Base-by-base conservation (phyloP, 345 rosid species). In the Pistacia atlantica region DNA sequence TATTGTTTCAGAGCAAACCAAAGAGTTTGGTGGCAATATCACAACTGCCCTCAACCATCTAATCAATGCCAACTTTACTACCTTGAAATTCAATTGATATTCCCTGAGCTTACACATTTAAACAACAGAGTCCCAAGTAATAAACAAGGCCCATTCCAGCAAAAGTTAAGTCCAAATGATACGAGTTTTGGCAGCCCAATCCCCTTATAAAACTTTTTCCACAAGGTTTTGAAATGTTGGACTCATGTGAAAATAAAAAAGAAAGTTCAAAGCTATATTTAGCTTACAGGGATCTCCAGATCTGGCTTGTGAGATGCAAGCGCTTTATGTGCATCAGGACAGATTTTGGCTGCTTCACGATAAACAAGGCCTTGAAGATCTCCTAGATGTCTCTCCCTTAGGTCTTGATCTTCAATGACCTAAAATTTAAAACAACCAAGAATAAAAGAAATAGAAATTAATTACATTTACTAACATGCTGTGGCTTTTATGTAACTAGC, bases 351-450 rank as follows among this genome's bases (percentile, higher is more conserved):
- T 73, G 94, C 94, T 77, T 91, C 93, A 73, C 74, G 85, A 60
- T 83, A 73, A 38, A 83, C 80, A 77, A 85, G 82, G 61, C 97
- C 98, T 82, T 95, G 97, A 86, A 95, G 91, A 77, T 89, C 94
- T 35, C 98, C 98, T 68, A 90, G 80, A 83, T 93, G 86, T 63
- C 97, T 90, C 69, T 95, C 98, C 67, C 97, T 68, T 9, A 95
- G 77, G 55, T 80, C 90, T 59, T 77, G 81, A 81, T 94, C 93
- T 76, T 88, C 80, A 64, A 85, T 75, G 60, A 95, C 97, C 98
- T 94, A 78, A 74, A 65, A 64, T 73, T 17, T 31, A 48, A 61
- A 33, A 48, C 31, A 58, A 31, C 17, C 11, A 72, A 58, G 38
- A 37, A 9, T 18, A 35, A 56, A 57, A 22, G 7, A 37, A 42